phyloP scores from a whole-genome alignment of 345 rosid genomes.

The Draba incana region DNA sequence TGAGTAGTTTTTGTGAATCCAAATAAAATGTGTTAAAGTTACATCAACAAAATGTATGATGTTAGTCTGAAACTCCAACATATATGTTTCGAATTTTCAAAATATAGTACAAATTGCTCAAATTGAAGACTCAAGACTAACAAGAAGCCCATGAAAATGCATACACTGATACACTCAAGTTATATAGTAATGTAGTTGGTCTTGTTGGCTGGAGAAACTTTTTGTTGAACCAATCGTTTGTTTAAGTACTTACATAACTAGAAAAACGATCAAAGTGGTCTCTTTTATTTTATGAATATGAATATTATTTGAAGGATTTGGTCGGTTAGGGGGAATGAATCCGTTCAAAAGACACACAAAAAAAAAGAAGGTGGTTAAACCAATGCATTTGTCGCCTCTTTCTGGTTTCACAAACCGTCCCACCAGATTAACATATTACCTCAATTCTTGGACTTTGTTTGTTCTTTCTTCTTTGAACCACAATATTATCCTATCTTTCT shows the following conservation, averaged over 20 bases:
- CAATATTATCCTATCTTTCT: neutral
- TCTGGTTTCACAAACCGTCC: conserved; percentile 42
- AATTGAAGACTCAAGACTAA: no score
- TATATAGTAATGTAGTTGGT: no score
- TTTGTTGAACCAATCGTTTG: no score
- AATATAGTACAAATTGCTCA: no score
- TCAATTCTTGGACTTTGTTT: conserved; percentile 33
- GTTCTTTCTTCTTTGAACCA: conserved; percentile 7
- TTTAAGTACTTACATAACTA: conserved; percentile 11
- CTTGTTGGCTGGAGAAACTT: no score
- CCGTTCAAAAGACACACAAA: conserved; percentile 29
- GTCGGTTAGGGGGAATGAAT: conserved; percentile 43
- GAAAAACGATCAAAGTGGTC: conserved; percentile 12
- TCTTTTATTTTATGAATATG: conserved; percentile 13
- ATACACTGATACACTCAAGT: no score
- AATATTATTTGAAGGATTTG: conserved; percentile 33
- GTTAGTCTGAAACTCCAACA: no score
- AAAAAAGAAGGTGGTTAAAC: conserved; percentile 33
- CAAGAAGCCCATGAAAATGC: no score
- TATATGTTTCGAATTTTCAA: no score
- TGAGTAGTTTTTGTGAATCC: no score
- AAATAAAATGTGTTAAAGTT: no score
- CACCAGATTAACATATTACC: conserved; percentile 31
- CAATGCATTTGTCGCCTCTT: conserved; percentile 38
- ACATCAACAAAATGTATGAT: no score